Base-by-base conservation (phyloP, 331 rosid species). In the Cydonia oblonga region DNA sequence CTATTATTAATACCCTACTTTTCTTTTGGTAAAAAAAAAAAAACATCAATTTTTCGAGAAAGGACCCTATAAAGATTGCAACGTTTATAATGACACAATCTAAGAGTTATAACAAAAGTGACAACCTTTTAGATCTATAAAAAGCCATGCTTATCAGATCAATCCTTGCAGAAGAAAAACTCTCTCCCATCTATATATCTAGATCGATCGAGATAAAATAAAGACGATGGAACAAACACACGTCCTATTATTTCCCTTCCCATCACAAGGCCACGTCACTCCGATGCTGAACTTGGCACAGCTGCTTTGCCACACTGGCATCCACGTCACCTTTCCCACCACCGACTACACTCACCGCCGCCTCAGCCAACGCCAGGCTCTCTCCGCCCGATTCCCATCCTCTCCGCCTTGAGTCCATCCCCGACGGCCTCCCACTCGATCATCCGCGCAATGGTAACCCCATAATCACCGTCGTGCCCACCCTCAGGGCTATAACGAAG, bases 251-350 rank as follows among this genome's bases (percentile, higher is more conserved):
- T 12, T 85, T 1, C 81, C 89, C 1, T 64, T 82, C 12, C 83
- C 79, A 8, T 69, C 57, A 9, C 70, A 71, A 23, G 84, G 90
- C 66, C 86, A 83, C 54, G 32, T 86, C 46, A 86, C 76, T 23
- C 72, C 85, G 51, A 72, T 83, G 87, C 69, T 86, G 25, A 70
- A 52, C 19, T 46, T 86, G 4, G 63, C 82, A 20, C 72, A 83
- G 71, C 84, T 83, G 49, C 77, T 86, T 12, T 46, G 30, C 58
- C 62, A 69, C 13, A 15, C 6, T 7, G 77, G 77, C 28, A 67
- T 75, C 68, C 69, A 8, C 54, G 44, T 79, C 51, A 83, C 87
- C 24, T 86, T 83, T 70, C 71, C 79, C 19, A 81, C 67, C 77
- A 64, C 78, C 38, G 63, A 73, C 3, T 67, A 42, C 69, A 51